These are phyloP conservation scores for Magnolia officinalis DNA, from an alignment of 164 flowering plant genomes.

Conservation along the genomic window DNA sequence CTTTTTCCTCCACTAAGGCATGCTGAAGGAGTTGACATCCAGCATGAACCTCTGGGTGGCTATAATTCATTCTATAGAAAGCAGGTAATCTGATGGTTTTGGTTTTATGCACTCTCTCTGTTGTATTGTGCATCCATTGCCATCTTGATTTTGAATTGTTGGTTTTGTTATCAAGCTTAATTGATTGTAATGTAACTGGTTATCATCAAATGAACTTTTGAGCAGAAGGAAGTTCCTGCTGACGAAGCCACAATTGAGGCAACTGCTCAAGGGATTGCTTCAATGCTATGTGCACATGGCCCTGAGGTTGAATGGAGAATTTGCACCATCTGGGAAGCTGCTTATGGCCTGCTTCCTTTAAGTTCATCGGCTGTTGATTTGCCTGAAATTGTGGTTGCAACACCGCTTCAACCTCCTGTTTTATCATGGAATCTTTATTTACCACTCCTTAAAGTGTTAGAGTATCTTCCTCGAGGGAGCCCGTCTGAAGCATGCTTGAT, in stretches of 20 bases:
- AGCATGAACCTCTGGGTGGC: conserved; percentile 66
- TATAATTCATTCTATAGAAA: conserved; percentile 55
- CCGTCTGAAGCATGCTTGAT: conserved; percentile 97
- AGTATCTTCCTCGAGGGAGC: conserved; percentile 96
- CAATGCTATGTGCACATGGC: conserved; percentile 97
- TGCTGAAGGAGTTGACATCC: conserved; percentile 83
- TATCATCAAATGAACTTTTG: conserved; percentile 6
- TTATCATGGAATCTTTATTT: conserved; percentile 92
- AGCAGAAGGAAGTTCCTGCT: conserved; percentile 72
- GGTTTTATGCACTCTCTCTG: background rate
- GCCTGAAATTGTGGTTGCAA: conserved; percentile 89
- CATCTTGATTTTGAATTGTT: background rate
- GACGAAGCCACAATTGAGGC: conserved; percentile 95
- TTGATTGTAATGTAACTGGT: background rate
- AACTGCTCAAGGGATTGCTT: conserved; percentile 98
- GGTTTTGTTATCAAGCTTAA: background rate
- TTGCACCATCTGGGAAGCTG: conserved; percentile 98
- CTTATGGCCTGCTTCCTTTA: conserved; percentile 86
- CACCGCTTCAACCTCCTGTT: conserved; percentile 86
- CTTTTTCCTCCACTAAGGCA: conserved; percentile 91
- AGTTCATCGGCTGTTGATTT: conserved; percentile 86
- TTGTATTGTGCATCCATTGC: too few species aligned
- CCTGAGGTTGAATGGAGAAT: conserved; percentile 99
- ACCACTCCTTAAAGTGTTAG: conserved; percentile 89
- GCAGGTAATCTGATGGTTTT: conserved; percentile 45